Conservation (phyloP, 2,329 filamentous ascomycete genomes). For the Beauveria sp. region DNA sequence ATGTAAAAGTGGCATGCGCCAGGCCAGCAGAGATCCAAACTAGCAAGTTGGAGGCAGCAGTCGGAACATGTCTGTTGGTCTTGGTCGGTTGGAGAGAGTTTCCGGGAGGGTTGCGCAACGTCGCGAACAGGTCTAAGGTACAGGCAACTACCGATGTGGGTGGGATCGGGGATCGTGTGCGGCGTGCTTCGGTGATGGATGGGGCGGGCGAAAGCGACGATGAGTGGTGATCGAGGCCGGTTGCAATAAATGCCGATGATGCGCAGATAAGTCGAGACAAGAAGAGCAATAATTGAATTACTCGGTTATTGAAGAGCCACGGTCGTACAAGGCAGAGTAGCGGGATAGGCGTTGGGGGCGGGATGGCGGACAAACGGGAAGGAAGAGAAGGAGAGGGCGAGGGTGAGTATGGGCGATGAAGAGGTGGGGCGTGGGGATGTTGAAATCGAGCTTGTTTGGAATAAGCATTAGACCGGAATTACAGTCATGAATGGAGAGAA, state of each 20-base stretch:
- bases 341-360: background rate
- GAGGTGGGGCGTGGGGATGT: background rate
- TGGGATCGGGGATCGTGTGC: conserved; percentile 2
- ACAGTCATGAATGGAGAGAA: background rate
- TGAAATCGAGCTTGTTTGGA: background rate
- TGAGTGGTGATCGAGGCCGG: background rate
- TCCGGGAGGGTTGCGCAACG: background rate
- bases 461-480: background rate
- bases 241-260: background rate
- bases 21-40: background rate
- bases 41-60: conserved; percentile 4
- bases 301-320: background rate
- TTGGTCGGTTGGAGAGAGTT: background rate
- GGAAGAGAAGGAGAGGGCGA: background rate
- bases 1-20: background rate
- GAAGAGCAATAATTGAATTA: background rate
- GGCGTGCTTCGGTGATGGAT: background rate
- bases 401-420: background rate
- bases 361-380: background rate
- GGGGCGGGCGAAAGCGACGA: background rate
- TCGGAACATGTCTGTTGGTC: conserved; percentile 7
- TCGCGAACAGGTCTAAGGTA: background rate
- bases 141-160: background rate
- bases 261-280: background rate
- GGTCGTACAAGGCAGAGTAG: background rate